Evolutionary conservation across 208 protist species (phyloP).

Genomic region (Trypanosoma conorhini): DNA sequence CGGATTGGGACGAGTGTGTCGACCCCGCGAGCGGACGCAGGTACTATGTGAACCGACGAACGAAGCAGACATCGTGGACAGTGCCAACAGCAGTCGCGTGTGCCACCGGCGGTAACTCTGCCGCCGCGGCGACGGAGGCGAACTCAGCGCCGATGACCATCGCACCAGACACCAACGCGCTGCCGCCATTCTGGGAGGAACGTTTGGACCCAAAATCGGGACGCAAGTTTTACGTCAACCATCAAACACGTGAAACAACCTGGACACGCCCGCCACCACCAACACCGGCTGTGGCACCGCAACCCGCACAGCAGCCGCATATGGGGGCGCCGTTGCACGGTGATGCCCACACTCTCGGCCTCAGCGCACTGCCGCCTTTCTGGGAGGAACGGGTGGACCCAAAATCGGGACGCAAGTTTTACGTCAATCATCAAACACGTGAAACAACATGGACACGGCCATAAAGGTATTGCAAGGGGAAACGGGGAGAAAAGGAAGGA

Average conservation of each 20-base stretch:
- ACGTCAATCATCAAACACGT: slow-evolving; percentile 73
- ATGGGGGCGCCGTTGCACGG: background rate
- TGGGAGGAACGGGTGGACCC: slow-evolving; percentile 31
- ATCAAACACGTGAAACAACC: slow-evolving; percentile 43
- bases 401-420: slow-evolving; percentile 53
- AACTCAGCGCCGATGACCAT: background rate
- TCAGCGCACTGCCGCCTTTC: slow-evolving; percentile 27
- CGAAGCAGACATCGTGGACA: slow-evolving; percentile 45
- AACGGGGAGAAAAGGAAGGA: slow-evolving; percentile 14
- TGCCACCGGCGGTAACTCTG: background rate
- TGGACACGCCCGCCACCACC: slow-evolving; percentile 41
- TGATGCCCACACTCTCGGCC: background rate
- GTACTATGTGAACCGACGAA: slow-evolving; percentile 44
- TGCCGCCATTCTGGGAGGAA: slow-evolving; percentile 47
- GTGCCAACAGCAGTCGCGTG: slow-evolving; percentile 11
- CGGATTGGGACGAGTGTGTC: slow-evolving; percentile 36
- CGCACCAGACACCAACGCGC: background rate
- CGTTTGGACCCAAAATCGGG: slow-evolving; percentile 44
- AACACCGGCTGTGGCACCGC: background rate
- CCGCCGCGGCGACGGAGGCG: background rate
- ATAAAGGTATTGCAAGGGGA: slow-evolving; percentile 11
- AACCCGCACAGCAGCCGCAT: slow-evolving; percentile 17
- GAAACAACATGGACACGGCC: slow-evolving; percentile 41
- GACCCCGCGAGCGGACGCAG: slow-evolving; percentile 26
- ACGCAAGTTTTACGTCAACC: slow-evolving; percentile 41